Percentiles rank a stretch among this genome's conserved stretches.
phyloP scores from a whole-genome alignment of 2,329 filamentous ascomycete genomes.

The Hymenoscyphus linearis region DNA sequence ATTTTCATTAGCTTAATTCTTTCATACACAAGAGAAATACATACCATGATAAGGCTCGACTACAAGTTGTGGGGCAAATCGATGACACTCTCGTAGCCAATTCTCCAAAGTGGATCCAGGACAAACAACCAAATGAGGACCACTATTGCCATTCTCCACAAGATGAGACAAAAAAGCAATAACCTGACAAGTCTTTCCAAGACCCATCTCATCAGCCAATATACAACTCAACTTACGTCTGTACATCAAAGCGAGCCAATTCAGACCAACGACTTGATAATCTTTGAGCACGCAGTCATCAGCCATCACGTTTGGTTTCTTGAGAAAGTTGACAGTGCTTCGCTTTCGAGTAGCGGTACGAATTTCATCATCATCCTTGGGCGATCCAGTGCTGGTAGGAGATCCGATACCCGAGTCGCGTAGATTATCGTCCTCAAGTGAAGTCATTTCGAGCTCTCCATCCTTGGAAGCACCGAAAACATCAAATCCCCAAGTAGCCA shows the following conservation, averaged over 20 bases:
- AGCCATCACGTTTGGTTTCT: slow-evolving; percentile 71
- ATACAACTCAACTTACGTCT: slow-evolving; percentile 78
- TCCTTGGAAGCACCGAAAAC: slow-evolving; percentile 54
- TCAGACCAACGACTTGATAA: slow-evolving; percentile 89
- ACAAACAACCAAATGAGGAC: slow-evolving; percentile 80
- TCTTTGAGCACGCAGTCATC: slow-evolving; percentile 76
- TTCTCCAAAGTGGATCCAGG: slow-evolving; percentile 93
- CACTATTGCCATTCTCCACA: slow-evolving; percentile 60
- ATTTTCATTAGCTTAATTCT: slow-evolving; percentile 5
- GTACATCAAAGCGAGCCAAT: slow-evolving; percentile 87
- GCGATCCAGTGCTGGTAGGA: slow-evolving; percentile 39
- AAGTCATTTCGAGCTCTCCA: slow-evolving; percentile 53
- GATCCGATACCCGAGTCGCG: slow-evolving; percentile 67
- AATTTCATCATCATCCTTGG: slow-evolving; percentile 37
- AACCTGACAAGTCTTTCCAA: slow-evolving; percentile 95
- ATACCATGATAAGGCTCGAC: slow-evolving; percentile 63
- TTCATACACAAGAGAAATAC: background rate
- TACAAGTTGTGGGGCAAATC: slow-evolving; percentile 72
- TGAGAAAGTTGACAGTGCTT: slow-evolving; percentile 28
- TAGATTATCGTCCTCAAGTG: slow-evolving; percentile 37
- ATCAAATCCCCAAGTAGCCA: slow-evolving; percentile 64
- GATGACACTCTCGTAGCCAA: slow-evolving; percentile 85
- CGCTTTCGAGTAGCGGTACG: slow-evolving; percentile 26
- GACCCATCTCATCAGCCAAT: slow-evolving; percentile 93
- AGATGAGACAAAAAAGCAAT: slow-evolving; percentile 87